Evolutionary conservation across 2,329 filamentous ascomycete species (phyloP).

Genomic region (Verruconis gallopava): DNA sequence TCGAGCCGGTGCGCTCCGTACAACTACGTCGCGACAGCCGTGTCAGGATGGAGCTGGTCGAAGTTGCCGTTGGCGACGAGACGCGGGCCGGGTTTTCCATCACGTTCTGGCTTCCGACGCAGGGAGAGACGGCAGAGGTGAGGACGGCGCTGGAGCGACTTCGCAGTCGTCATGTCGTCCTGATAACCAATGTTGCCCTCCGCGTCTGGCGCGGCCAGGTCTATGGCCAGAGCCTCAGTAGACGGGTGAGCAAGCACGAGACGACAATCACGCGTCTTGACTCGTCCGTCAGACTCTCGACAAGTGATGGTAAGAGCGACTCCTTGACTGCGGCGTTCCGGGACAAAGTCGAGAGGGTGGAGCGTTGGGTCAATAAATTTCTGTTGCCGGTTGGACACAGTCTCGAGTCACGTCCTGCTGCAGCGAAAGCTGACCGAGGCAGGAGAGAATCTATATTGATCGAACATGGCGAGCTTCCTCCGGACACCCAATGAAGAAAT

Average conservation of each 20-base stretch:
- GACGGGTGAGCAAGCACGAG: too few species aligned
- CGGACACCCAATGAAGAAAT: too few species aligned
- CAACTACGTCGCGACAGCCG: constrained; percentile 47
- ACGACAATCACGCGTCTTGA: too few species aligned
- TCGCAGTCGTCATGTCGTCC: constrained; percentile 60
- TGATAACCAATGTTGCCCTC: constrained; percentile 69
- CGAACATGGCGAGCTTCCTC: too few species aligned
- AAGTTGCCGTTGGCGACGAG: constrained; percentile 74
- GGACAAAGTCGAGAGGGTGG: not conserved
- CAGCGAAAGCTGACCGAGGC: too few species aligned
- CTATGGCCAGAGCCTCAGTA: constrained; percentile 77
- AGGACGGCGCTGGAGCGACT: constrained; percentile 34
- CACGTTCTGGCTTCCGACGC: constrained; percentile 63
- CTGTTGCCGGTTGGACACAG: too few species aligned
- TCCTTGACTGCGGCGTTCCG: not conserved
- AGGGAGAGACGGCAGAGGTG: constrained; percentile 16
- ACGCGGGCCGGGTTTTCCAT: constrained; percentile 68
- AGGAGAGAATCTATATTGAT: too few species aligned
- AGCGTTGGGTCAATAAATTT: not conserved
- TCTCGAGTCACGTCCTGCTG: too few species aligned
- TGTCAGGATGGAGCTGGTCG: constrained; percentile 51
- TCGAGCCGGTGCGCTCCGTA: constrained; percentile 54
- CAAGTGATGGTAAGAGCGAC: too few species aligned
- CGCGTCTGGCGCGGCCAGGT: constrained; percentile 63
- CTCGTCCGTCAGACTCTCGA: too few species aligned